These are phyloP conservation scores for Pseudogymnoascus sp. DNA, from an alignment of 2,329 filamentous ascomycete genomes.

Conservation along the genomic window DNA sequence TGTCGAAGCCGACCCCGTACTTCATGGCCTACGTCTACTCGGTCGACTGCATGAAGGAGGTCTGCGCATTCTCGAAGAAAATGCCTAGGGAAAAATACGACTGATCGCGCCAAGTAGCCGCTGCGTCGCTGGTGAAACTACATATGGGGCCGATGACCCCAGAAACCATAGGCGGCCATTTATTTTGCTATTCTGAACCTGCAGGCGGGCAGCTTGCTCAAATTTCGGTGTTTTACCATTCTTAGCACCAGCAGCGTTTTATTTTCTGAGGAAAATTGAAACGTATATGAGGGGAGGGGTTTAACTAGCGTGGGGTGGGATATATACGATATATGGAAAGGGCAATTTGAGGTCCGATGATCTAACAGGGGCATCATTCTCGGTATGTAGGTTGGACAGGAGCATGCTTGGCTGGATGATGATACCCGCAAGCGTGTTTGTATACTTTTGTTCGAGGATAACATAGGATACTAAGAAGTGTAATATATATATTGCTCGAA, in stretches of 20 bases:
- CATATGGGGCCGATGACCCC: neutral
- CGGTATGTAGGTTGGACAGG: neutral
- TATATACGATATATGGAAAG: neutral
- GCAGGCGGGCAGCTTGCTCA: neutral
- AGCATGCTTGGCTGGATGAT: neutral
- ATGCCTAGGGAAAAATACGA: neutral
- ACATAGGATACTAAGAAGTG: neutral
- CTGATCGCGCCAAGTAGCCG: neutral
- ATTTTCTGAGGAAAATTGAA: neutral
- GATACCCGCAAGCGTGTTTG: neutral
- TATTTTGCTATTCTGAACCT: neutral
- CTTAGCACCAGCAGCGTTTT: neutral
- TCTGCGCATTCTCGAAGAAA: slow-evolving; percentile 26
- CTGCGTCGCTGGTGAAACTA: neutral
- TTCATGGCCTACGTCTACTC: slow-evolving; percentile 18
- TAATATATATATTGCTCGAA: slow-evolving; percentile 4
- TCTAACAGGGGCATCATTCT: neutral
- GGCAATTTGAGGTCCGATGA: neutral
- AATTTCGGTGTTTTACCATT: neutral
- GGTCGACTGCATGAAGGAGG: slow-evolving; percentile 26
- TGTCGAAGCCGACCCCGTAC: slow-evolving; percentile 20
- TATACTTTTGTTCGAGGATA: neutral
- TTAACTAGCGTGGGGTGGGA: neutral
- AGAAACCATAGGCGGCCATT: neutral
- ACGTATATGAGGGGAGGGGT: neutral